A percentile compares a stretch with the other conserved stretches of the same genome.
Conservation (phyloP, 2,329 filamentous ascomycete genomes). For the Paecilomyces dactylethromorphus region DNA sequence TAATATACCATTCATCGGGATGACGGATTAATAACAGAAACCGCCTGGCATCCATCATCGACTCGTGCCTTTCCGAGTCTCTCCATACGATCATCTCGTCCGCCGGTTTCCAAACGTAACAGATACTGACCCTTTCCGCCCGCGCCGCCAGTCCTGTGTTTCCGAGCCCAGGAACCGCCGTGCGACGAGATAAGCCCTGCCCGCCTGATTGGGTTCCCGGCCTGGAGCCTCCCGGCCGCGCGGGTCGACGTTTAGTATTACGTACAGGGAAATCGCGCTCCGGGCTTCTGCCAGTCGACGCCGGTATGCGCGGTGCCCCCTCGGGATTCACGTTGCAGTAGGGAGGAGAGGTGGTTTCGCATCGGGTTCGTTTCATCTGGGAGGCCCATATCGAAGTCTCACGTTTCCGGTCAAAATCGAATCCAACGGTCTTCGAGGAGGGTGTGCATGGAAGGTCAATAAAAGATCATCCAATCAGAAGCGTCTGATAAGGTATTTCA, state of each 20-base stretch:
- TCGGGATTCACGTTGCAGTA: neutral
- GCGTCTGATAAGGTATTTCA: neutral
- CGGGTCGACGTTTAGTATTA: conserved; percentile 21
- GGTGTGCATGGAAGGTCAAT: neutral
- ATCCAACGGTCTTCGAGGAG: neutral
- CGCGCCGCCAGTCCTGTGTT: conserved; percentile 4
- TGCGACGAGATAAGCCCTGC: conserved; percentile 22
- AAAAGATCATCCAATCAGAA: neutral
- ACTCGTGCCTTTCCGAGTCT: conserved; percentile 9
- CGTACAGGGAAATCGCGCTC: conserved; percentile 17
- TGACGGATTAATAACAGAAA: conserved; percentile 11
- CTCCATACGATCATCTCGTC: conserved; percentile 1
- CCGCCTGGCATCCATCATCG: conserved; percentile 2
- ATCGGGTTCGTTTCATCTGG: neutral
- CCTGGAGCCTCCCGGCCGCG: conserved; percentile 4
- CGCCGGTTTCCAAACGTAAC: conserved; percentile 22
- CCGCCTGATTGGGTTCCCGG: conserved; percentile 21
- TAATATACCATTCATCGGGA: conserved; percentile 2
- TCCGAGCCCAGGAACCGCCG: neutral
- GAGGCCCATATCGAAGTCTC: neutral
- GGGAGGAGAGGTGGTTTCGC: neutral
- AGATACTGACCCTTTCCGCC: conserved; percentile 12
- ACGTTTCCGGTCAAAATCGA: neutral
- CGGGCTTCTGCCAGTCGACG: neutral
- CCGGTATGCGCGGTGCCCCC: neutral